A percentile compares a stretch with the other conserved stretches of the same genome.
Evolutionary conservation across 768 basidiomycete species (phyloP).

Genomic region (Serpula lacrymans): DNA sequence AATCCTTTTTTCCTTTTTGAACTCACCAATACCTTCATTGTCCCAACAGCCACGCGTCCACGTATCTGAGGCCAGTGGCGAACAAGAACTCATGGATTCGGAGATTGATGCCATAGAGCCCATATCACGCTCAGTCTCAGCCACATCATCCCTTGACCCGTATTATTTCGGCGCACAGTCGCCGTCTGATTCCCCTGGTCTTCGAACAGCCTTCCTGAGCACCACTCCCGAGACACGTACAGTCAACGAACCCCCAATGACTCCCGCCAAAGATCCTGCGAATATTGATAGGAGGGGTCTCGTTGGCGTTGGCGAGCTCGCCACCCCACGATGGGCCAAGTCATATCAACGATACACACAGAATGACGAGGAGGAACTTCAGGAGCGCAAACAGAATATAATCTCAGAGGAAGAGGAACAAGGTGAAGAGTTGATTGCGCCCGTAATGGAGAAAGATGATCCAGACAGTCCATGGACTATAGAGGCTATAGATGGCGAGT

Average conservation of each 20-base stretch:
- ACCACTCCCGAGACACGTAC: slow-evolving; percentile 61
- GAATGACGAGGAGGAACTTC: slow-evolving; percentile 36
- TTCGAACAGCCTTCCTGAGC: slow-evolving; percentile 40
- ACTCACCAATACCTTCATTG: slow-evolving; percentile 11
- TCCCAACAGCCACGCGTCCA: slow-evolving; percentile 43
- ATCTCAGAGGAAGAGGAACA: slow-evolving; percentile 27
- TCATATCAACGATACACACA: slow-evolving; percentile 39
- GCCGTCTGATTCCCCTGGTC: slow-evolving; percentile 61
- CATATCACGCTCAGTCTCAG: slow-evolving; percentile 64
- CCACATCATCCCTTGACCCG: slow-evolving; percentile 81
- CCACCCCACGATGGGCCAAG: slow-evolving; percentile 92
- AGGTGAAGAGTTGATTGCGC: slow-evolving; percentile 22
- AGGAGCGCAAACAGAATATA: slow-evolving; percentile 32
- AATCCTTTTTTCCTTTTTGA: not conserved
- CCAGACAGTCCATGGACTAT: slow-evolving; percentile 89
- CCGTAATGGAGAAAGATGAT: slow-evolving; percentile 44
- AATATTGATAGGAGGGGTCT: slow-evolving; percentile 82
- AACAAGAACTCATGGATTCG: slow-evolving; percentile 36
- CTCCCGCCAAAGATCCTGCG: slow-evolving; percentile 75
- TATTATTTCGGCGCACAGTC: slow-evolving; percentile 81
- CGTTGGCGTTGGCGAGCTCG: slow-evolving; percentile 92
- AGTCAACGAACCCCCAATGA: slow-evolving; percentile 51
- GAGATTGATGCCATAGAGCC: slow-evolving; percentile 36
- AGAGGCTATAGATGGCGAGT: slow-evolving; percentile 79
- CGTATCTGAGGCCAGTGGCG: slow-evolving; percentile 39